phyloP scores from a whole-genome alignment of 495 filamentous ascomycete genomes.

The Bacidia rubella region DNA sequence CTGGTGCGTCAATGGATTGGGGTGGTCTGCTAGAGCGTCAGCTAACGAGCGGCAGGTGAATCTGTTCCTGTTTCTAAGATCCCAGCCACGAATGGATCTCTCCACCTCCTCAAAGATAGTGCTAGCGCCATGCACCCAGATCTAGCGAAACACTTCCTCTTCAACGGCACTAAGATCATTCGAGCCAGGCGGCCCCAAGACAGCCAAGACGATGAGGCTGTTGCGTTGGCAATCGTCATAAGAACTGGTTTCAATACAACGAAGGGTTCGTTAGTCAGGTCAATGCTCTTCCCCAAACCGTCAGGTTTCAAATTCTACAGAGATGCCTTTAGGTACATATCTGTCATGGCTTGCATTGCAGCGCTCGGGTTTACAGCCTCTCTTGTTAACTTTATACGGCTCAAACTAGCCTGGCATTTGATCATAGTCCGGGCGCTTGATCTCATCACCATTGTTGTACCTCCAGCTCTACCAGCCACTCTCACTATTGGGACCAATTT shows the following conservation, averaged over 20 bases:
- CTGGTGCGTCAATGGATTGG: slow-evolving; percentile 37
- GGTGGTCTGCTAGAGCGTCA: background rate
- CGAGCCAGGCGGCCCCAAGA: slow-evolving; percentile 79
- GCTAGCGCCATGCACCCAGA: slow-evolving; percentile 67
- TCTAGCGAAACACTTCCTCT: slow-evolving; percentile 77
- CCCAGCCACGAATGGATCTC: slow-evolving; percentile 70
- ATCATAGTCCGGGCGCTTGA: slow-evolving; percentile 89
- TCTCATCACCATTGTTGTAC: slow-evolving; percentile 94
- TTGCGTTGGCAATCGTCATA: slow-evolving; percentile 80
- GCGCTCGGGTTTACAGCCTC: slow-evolving; percentile 77
- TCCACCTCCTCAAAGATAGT: slow-evolving; percentile 57
- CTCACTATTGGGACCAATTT: slow-evolving; percentile 95
- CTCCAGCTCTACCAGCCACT: slow-evolving; percentile 91
- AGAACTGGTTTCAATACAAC: slow-evolving; percentile 95
- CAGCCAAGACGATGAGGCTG: slow-evolving; percentile 72
- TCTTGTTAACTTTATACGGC: slow-evolving; percentile 79
- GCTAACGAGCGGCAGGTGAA: slow-evolving; percentile 47
- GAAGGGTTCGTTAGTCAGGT: slow-evolving; percentile 88
- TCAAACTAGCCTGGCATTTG: slow-evolving; percentile 72
- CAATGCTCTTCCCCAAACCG: slow-evolving; percentile 97
- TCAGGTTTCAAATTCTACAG: slow-evolving; percentile 97
- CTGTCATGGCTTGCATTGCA: slow-evolving; percentile 89
- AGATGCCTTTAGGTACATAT: slow-evolving; percentile 96
- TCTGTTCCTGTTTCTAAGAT: slow-evolving; percentile 92
- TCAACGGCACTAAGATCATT: slow-evolving; percentile 90